These are phyloP conservation scores for Talaromyces sp. DNA, from an alignment of 2,329 filamentous ascomycete species.

Conservation along the genomic window DNA sequence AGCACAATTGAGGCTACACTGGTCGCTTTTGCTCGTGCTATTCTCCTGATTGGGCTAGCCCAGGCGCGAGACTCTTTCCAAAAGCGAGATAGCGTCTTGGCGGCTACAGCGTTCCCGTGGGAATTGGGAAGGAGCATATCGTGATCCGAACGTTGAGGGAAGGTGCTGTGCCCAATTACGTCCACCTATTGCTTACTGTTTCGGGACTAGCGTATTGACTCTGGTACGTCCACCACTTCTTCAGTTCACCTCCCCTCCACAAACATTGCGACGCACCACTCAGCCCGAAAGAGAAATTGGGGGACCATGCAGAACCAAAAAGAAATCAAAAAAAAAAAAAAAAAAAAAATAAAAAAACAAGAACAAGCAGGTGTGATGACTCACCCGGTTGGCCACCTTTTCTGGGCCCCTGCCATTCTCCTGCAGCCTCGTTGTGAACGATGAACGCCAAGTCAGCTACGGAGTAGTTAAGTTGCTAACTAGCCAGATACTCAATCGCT, in stretches of 20 bases:
- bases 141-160: slow-evolving; percentile 2
- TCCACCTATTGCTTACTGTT: neutral
- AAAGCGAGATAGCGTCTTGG: neutral
- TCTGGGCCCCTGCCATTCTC: neutral
- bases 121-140: neutral
- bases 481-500: neutral
- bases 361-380: neutral
- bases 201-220: neutral
- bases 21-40: neutral
- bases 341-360: neutral
- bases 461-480: neutral
- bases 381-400: neutral
- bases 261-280: neutral
- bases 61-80: neutral
- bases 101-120: neutral
- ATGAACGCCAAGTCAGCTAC: neutral
- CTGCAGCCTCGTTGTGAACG: slow-evolving; percentile 5
- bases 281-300: neutral
- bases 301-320: neutral
- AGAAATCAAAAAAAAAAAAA: neutral
- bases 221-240: neutral
- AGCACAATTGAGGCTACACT: neutral
- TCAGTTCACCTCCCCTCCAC: neutral
- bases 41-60: neutral
- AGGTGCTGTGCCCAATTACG: neutral